Percentiles rank a stretch among this genome's conserved stretches.
Conservation (phyloP, 2,329 filamentous ascomycete species). For the Huntiella moniliformis region DNA sequence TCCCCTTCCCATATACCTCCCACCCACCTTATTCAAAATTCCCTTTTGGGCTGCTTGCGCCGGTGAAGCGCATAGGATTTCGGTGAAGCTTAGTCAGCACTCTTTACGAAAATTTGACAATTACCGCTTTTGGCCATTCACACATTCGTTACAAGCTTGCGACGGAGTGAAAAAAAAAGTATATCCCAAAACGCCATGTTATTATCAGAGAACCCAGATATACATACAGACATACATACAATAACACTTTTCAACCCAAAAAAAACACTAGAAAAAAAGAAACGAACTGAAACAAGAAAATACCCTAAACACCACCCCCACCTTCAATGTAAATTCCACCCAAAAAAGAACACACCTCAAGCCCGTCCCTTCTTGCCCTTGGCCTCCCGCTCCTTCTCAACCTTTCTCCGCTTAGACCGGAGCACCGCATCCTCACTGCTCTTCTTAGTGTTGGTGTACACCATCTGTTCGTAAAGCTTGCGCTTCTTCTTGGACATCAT, state of each 20-base stretch:
- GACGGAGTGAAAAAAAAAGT: neutral
- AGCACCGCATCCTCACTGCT: constrained; percentile 77
- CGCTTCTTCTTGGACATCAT: constrained; percentile 98
- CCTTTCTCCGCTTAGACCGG: constrained; percentile 71
- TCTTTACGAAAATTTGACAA: constrained; percentile 1
- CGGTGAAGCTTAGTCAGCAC: constrained; percentile 7
- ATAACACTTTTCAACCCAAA: constrained; percentile 10
- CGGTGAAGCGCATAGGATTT: constrained; percentile 8
- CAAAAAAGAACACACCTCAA: constrained; percentile 1
- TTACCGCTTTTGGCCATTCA: neutral
- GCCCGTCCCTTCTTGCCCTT: constrained; percentile 5
- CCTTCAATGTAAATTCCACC: constrained; percentile 4
- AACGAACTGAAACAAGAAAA: constrained; percentile 3
- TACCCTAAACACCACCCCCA: constrained; percentile 4
- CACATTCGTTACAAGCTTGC: no score
- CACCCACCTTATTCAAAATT: no score
- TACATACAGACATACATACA: constrained; percentile 5
- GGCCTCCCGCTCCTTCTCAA: constrained; percentile 44
- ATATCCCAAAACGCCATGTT: constrained; percentile 8
- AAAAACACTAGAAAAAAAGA: constrained; percentile 3
- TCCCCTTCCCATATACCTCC: no score
- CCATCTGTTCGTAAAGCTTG: constrained; percentile 94
- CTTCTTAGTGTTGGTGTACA: constrained; percentile 85
- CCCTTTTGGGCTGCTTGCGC: constrained; percentile 1
- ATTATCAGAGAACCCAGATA: constrained; percentile 9